Percentiles rank a stretch among this genome's conserved stretches.
Conservation (phyloP, 768 basidiomycete species). For the Lyophyllum atratum region DNA sequence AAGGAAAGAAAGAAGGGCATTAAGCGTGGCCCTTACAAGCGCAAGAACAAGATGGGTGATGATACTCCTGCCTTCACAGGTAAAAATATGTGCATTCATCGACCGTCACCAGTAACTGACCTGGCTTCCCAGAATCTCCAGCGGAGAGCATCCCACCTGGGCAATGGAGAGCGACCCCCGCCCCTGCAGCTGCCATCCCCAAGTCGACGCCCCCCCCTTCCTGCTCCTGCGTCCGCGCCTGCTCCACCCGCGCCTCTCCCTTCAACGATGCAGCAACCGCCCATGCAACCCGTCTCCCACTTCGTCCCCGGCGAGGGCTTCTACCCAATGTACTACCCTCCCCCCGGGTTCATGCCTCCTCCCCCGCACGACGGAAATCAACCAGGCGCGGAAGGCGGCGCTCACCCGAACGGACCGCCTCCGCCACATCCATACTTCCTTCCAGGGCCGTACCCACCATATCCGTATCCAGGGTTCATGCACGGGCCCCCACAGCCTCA, state of each 20-base stretch:
- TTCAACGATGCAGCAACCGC: constrained; percentile 19
- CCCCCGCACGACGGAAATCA: constrained; percentile 17
- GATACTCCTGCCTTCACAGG: constrained; percentile 7
- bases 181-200: no score
- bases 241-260: neutral
- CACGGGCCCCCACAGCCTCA: neutral
- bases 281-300: constrained; percentile 34
- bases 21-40: constrained; percentile 87
- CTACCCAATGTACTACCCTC: constrained; percentile 42
- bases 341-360: constrained; percentile 32
- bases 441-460: neutral
- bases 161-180: no score
- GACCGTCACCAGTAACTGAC: neutral
- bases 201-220: no score
- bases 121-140: neutral
- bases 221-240: neutral
- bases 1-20: constrained; percentile 93
- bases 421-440: neutral
- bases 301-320: constrained; percentile 39
- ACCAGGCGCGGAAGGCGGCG: neutral
- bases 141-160: no score
- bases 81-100: neutral
- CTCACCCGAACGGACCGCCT: neutral
- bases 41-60: constrained; percentile 41
- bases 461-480: constrained; percentile 4